These are phyloP conservation scores for Aspergillus ibericus DNA, from an alignment of 2,329 filamentous ascomycete species.

Conservation along the genomic window DNA sequence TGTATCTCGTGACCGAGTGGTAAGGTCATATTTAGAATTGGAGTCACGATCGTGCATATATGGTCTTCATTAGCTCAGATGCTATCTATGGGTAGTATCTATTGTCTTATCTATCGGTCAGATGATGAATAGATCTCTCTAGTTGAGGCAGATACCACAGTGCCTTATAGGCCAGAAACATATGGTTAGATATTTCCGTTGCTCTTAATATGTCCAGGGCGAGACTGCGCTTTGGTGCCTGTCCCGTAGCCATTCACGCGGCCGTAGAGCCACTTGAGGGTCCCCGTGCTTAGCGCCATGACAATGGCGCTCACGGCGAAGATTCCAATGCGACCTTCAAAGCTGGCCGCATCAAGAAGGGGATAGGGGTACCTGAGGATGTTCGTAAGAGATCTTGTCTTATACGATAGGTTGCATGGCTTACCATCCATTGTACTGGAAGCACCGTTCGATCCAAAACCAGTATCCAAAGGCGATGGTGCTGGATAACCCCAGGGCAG, in stretches of 20 bases:
- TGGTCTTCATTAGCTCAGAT: not conserved
- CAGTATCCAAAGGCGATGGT: constrained; percentile 60
- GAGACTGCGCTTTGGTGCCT: constrained; percentile 20
- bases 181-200: constrained; percentile 23
- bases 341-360: constrained; percentile 69
- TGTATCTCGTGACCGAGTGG: not conserved
- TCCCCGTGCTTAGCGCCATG: constrained; percentile 69
- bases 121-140: not conserved
- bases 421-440: constrained; percentile 59
- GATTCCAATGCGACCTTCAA: constrained; percentile 64
- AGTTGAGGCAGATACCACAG: not conserved
- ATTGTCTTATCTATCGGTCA: not conserved
- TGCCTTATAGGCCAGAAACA: not conserved
- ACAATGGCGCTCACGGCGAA: constrained; percentile 69
- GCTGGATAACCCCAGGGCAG: constrained; percentile 52
- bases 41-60: not conserved
- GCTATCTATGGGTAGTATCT: not conserved
- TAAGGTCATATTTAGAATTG: not conserved
- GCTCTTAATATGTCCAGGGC: constrained; percentile 31
- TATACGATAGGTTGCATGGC: constrained; percentile 21
- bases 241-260: constrained; percentile 44
- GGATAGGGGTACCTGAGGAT: constrained; percentile 76
- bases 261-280: constrained; percentile 69
- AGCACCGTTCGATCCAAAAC: constrained; percentile 65
- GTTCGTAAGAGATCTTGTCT: constrained; percentile 3